Percentiles rank a stretch among this genome's conserved stretches.
Conservation (phyloP, 2,329 filamentous ascomycete genomes). For the Exophiala sp. region DNA sequence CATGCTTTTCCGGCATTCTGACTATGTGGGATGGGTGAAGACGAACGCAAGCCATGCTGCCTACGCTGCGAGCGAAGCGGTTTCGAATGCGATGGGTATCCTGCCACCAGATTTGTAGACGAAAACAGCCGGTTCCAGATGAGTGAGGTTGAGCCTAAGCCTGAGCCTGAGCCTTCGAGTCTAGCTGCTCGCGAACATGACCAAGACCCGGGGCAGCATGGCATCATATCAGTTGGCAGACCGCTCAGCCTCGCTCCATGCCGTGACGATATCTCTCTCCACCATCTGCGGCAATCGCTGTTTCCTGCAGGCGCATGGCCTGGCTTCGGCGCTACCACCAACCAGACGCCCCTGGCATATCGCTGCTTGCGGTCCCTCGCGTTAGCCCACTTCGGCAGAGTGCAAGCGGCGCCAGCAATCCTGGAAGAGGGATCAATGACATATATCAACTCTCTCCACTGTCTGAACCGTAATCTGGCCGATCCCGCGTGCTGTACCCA, state of each 20-base stretch:
- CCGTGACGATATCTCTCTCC: neutral
- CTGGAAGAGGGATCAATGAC: neutral
- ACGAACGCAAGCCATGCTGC: neutral
- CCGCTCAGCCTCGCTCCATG: neutral
- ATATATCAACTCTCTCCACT: neutral
- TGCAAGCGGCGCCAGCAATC: neutral
- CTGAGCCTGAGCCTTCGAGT: no score
- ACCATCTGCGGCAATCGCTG: neutral
- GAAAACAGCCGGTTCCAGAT: neutral
- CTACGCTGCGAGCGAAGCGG: neutral
- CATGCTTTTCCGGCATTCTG: neutral
- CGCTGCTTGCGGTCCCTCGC: neutral
- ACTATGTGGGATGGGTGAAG: neutral
- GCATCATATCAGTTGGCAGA: no score
- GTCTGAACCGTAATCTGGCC: neutral
- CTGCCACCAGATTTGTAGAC: neutral
- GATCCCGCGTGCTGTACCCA: neutral
- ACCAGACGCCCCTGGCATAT: neutral
- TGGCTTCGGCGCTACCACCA: no score
- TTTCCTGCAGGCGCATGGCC: neutral
- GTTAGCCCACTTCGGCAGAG: neutral
- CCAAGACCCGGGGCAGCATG: neutral
- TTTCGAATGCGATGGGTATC: constrained; percentile 1
- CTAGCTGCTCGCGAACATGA: no score
- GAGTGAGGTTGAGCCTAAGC: no score